Evolutionary conservation across 179 eudicot species (phyloP).

Genomic region (Silene noctiflora): DNA sequence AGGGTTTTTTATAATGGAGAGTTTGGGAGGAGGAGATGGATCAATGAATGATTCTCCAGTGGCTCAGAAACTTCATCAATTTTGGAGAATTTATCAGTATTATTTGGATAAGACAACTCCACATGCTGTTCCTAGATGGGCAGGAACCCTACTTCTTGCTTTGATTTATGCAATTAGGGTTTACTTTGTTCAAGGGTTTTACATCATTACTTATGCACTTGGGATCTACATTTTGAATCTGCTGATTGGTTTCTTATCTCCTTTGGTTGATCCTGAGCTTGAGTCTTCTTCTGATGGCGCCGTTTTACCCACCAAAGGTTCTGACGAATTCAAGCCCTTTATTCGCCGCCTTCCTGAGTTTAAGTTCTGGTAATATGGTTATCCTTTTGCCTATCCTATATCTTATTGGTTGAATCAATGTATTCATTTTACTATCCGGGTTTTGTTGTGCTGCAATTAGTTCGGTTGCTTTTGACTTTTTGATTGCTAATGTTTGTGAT

Average conservation of each 20-base stretch:
- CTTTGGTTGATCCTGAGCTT: conserved; percentile 71
- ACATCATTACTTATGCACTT: conserved; percentile 60
- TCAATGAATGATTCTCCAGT: conserved; percentile 25
- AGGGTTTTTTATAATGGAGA: conserved; percentile 35
- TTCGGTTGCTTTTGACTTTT: not conserved
- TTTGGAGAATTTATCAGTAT: conserved; percentile 48
- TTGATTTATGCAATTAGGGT: conserved; percentile 49
- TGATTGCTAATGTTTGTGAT: not conserved
- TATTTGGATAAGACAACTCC: conserved; percentile 71
- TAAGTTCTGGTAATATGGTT: conserved; percentile 54
- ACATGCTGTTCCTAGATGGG: conserved; percentile 63
- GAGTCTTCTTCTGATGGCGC: conserved; percentile 67
- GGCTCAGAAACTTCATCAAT: conserved; percentile 35
- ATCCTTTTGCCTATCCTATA: not conserved
- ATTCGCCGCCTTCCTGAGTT: conserved; percentile 76
- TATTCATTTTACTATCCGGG: not conserved
- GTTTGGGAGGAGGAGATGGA: conserved; percentile 24
- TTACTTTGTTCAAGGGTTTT: conserved; percentile 64
- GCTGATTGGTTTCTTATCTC: conserved; percentile 69
- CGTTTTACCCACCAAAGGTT: conserved; percentile 64
- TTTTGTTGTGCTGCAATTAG: not conserved
- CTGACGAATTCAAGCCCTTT: conserved; percentile 79
- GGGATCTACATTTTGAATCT: conserved; percentile 70
- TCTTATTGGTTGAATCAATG: not conserved
- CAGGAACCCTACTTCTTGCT: conserved; percentile 45